Evolutionary conservation across 306 rosid species (phyloP).

Genomic region (Prosopis cineraria): DNA sequence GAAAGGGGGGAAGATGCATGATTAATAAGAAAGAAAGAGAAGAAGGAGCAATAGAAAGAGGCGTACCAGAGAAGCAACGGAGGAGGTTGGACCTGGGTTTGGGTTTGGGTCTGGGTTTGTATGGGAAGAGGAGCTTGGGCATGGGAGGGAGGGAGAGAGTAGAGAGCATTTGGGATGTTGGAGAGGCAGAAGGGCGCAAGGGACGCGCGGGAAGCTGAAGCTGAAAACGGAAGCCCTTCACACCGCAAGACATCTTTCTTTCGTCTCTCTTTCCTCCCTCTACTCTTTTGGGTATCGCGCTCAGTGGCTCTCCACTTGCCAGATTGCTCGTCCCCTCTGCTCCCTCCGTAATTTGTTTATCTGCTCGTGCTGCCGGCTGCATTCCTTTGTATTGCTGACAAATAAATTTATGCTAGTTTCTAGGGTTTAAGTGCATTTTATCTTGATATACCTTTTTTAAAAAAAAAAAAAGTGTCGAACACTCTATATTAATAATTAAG

Average conservation of each 20-base stretch:
- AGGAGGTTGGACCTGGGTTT: too few relatives aligned
- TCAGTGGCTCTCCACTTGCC: too few relatives aligned
- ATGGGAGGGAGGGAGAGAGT: constrained; percentile 18
- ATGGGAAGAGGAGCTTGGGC: constrained; percentile 27
- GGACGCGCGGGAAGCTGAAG: constrained; percentile 23
- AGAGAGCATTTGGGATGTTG: constrained; percentile 40
- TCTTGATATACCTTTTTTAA: too few relatives aligned
- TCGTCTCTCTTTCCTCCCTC: neutral
- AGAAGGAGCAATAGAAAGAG: neutral
- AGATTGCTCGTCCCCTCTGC: too few relatives aligned
- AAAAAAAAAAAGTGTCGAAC: too few relatives aligned
- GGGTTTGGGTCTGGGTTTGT: constrained; percentile 40
- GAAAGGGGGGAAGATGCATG: neutral
- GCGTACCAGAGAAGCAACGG: constrained; percentile 77
- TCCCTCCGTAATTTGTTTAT: too few relatives aligned
- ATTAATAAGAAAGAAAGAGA: neutral
- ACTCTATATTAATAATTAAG: too few relatives aligned
- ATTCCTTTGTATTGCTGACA: too few relatives aligned
- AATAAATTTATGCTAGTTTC: too few relatives aligned
- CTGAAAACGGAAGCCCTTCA: constrained; percentile 42
- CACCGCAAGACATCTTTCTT: constrained; percentile 36
- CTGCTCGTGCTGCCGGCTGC: too few relatives aligned
- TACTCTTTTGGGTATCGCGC: too few relatives aligned
- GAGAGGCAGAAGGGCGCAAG: constrained; percentile 31
- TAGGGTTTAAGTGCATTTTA: too few relatives aligned